Evolutionary conservation across 495 filamentous ascomycete species (phyloP), one percentile per base, ranked within the genome.

Genomic region (Tuber indicum): DNA sequence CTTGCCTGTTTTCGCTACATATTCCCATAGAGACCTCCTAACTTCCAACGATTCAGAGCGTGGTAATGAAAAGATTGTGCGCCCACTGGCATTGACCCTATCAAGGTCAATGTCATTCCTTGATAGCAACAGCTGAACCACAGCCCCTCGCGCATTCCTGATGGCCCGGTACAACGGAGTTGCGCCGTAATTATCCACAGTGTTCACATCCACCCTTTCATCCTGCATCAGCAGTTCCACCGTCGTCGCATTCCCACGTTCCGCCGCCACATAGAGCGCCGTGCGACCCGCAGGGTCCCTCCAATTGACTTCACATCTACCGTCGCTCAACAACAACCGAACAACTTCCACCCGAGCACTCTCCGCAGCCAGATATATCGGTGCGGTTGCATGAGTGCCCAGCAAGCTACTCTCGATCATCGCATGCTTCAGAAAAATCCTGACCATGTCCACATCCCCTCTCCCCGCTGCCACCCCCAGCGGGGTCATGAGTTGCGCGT

Each of bases 191-290:
- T 36, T 19, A 66, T 66, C 58, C 58, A 17, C 58, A 66, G 17
- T 36, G 32, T 66, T 66, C 17, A 66, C 26, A 19, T 66, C 26
- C 58, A 66, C 26, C 58, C 58, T 66, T 36, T 66, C 58, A 32
- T 66, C 58, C 58, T 66, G 26, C 58, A 66, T 66, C 26, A 66
- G 58, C 26, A 36, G 16, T 19, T 66, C 12, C 12, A 66, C 58
- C 26, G 26, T 66, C 26, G 26, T 66, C 81, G 91, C 46, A 26
- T 79, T 72, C 14, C 77, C 77, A 52, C 71, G 62, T 45, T 74
- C 72, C 19, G 72, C 77, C 14, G 72, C 77, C 16, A 79, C 62
- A 49, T 77, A 69, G 66, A 79, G 71, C 12, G 69, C 77, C 10
- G 77, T 77, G 71, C 62, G 36, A 5, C 77, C 77, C 21, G 73